Conservation (phyloP, 495 filamentous ascomycete species). For the Aspergillus campestris region DNA sequence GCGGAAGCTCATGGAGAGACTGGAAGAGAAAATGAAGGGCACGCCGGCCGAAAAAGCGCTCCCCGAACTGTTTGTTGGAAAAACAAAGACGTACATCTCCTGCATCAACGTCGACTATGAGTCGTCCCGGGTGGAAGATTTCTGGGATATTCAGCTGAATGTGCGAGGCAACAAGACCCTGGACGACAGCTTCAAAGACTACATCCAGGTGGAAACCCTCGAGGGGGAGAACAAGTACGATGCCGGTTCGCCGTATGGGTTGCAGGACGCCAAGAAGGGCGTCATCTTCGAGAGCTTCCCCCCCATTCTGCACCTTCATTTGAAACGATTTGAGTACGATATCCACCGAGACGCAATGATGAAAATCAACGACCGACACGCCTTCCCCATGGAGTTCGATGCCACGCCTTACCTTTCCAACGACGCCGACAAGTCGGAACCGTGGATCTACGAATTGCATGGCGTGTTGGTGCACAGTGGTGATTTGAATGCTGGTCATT, state of each 20-base stretch:
- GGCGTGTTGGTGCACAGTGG: constrained; percentile 95
- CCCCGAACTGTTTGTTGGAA: constrained; percentile 84
- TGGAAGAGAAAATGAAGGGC: constrained; percentile 97
- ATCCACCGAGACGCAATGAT: constrained; percentile 93
- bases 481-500: constrained; percentile 96
- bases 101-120: constrained; percentile 98
- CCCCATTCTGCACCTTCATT: constrained; percentile 86
- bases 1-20: constrained; percentile 88
- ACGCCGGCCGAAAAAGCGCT: constrained; percentile 90
- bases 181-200: constrained; percentile 91
- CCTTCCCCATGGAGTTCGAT: constrained; percentile 92
- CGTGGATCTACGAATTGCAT: constrained; percentile 86
- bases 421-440: constrained; percentile 77
- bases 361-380: constrained; percentile 98
- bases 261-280: constrained; percentile 95
- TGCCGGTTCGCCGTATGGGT: constrained; percentile 75
- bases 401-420: constrained; percentile 79
- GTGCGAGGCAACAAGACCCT: constrained; percentile 88
- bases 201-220: constrained; percentile 90
- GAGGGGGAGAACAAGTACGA: constrained; percentile 98
- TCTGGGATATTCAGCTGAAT: constrained; percentile 98
- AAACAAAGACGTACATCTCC: constrained; percentile 95
- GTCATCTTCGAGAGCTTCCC: constrained; percentile 96
- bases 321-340: constrained; percentile 98
- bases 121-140: constrained; percentile 89